These are phyloP conservation scores for Fusarium staphyleae DNA, from an alignment of 2,329 filamentous ascomycete genomes.

Conservation along the genomic window DNA sequence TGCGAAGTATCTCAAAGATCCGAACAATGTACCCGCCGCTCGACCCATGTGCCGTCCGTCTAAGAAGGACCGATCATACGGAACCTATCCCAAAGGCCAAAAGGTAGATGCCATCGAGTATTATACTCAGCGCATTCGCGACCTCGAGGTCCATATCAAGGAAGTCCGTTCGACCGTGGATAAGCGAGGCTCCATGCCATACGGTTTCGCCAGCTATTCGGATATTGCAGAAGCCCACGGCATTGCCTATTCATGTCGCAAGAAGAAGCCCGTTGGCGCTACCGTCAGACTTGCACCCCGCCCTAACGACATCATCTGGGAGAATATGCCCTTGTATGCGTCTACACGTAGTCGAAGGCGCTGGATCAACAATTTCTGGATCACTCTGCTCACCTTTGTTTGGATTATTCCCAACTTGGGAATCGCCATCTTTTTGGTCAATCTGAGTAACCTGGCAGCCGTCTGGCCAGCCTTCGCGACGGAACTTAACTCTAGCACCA, in stretches of 20 bases:
- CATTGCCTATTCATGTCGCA: constrained; percentile 82
- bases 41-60: constrained; percentile 82
- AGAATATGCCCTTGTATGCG: constrained; percentile 80
- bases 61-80: constrained; percentile 76
- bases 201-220: constrained; percentile 93
- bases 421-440: constrained; percentile 92
- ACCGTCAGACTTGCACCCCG: constrained; percentile 81
- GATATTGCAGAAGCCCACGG: constrained; percentile 86
- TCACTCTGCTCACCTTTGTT: constrained; percentile 77
- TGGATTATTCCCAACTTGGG: constrained; percentile 94
- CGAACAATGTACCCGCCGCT: constrained; percentile 75
- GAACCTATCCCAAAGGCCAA: constrained; percentile 68
- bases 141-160: constrained; percentile 83
- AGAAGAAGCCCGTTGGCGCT: constrained; percentile 80
- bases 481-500: constrained; percentile 67
- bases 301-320: constrained; percentile 95
- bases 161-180: constrained; percentile 83
- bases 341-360: constrained; percentile 73
- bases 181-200: constrained; percentile 85
- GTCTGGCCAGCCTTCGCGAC: constrained; percentile 80
- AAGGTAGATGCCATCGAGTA: constrained; percentile 96
- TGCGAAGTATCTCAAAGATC: constrained; percentile 90
- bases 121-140: constrained; percentile 81
- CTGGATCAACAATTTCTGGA: constrained; percentile 85
- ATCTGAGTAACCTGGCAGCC: constrained; percentile 78